Percentiles rank a stretch among this genome's conserved stretches.
These are phyloP conservation scores for Typha latifolia DNA, from an alignment of 176 grass and related monocot genomes.

Conservation along the genomic window DNA sequence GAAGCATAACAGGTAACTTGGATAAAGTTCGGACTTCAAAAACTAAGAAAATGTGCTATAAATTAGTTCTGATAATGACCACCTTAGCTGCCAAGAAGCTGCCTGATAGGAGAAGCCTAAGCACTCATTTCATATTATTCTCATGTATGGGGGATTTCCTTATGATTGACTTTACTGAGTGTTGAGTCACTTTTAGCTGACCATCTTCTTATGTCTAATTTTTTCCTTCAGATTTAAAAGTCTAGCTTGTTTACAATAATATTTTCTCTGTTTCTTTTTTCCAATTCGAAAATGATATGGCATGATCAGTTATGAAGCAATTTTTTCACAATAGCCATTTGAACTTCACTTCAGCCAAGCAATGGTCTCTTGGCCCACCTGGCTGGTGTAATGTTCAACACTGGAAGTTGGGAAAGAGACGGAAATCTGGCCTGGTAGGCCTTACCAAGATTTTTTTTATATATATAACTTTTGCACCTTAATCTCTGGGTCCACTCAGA, in stretches of 20 bases:
- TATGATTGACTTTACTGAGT: no score
- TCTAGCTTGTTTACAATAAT: no score
- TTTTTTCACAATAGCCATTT: background rate
- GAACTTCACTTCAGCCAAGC: background rate
- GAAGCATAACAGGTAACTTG: background rate
- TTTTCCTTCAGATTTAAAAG: no score
- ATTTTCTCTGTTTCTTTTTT: background rate
- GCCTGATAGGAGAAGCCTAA: no score
- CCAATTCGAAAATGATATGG: background rate
- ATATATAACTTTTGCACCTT: background rate
- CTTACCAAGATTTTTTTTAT: background rate
- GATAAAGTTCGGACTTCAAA: background rate
- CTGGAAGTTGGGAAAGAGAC: background rate
- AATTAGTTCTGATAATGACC: background rate
- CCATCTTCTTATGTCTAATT: no score
- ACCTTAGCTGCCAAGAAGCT: background rate
- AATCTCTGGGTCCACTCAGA: background rate
- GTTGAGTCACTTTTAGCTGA: no score
- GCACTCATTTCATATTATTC: no score
- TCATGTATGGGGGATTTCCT: no score
- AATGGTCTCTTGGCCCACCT: background rate
- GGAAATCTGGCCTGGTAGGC: background rate
- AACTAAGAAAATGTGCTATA: background rate
- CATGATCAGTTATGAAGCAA: background rate
- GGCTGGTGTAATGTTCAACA: background rate